These are phyloP conservation scores for Leishmania arabica DNA, from an alignment of 208 protist species.

Conservation along the genomic window DNA sequence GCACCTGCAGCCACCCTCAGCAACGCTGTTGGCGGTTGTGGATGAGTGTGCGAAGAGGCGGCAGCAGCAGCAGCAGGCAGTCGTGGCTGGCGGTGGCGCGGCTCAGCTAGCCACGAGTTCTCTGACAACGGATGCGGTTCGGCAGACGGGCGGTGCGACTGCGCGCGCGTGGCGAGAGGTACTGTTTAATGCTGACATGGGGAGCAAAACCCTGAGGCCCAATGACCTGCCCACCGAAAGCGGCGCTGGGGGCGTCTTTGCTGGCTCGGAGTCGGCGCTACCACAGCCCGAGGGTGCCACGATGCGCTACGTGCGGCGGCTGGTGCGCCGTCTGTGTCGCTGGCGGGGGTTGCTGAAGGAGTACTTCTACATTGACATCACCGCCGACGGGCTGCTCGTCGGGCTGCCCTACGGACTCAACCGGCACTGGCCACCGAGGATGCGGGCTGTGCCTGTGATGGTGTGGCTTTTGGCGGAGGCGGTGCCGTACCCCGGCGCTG, in stretches of 20 bases:
- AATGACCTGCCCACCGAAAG: neutral
- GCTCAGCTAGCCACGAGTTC: neutral
- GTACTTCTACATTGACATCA: conserved; percentile 79
- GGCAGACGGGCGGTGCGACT: conserved; percentile 12
- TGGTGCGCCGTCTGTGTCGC: conserved; percentile 48
- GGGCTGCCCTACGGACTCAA: conserved; percentile 68
- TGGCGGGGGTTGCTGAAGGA: conserved; percentile 81
- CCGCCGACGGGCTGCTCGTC: conserved; percentile 43
- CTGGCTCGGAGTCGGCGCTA: neutral
- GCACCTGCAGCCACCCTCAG: conserved; percentile 27
- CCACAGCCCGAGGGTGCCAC: conserved; percentile 19
- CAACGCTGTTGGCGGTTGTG: conserved; percentile 24
- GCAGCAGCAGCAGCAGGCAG: neutral
- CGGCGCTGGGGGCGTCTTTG: neutral
- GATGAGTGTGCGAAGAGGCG: conserved; percentile 14
- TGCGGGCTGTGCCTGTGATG: conserved; percentile 68
- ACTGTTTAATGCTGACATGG: conserved; percentile 10
- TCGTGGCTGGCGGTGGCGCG: too few species aligned
- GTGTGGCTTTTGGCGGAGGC: conserved; percentile 63
- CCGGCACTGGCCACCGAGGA: conserved; percentile 62
- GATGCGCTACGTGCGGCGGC: conserved; percentile 39
- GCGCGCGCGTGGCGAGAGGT: conserved; percentile 17
- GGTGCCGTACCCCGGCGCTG: conserved; percentile 56
- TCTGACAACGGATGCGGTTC: conserved; percentile 7
- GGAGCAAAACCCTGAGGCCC: neutral